Conservation (phyloP, 1,284 basidiomycete species). For the Apiotrichum laibachii region DNA sequence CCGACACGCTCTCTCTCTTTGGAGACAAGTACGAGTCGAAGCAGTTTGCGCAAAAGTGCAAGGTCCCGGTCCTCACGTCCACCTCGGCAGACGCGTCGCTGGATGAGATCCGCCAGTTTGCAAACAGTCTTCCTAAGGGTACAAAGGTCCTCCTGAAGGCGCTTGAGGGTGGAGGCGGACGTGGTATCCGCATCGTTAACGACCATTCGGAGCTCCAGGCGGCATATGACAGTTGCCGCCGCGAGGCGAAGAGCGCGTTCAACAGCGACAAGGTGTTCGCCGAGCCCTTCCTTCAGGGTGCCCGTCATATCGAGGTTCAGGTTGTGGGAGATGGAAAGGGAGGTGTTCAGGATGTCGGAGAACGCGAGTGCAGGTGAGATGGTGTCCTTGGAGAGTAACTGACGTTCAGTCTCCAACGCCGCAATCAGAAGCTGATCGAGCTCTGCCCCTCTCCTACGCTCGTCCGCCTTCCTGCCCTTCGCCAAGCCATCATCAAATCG, state of each 20-base stretch:
- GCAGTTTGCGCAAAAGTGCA: conserved; percentile 84
- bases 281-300: conserved; percentile 80
- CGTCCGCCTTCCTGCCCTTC: conserved; percentile 7
- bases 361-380: conserved; percentile 22
- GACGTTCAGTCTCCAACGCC: conserved; percentile 12
- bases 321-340: conserved; percentile 51
- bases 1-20: conserved; percentile 60
- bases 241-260: conserved; percentile 80
- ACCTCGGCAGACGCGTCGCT: conserved; percentile 14
- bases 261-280: conserved; percentile 82
- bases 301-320: conserved; percentile 84
- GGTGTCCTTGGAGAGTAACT: background rate
- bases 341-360: conserved; percentile 14
- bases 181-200: conserved; percentile 64
- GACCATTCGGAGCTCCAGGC: conserved; percentile 57
- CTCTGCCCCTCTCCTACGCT: conserved; percentile 21
- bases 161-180: conserved; percentile 69
- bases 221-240: conserved; percentile 74
- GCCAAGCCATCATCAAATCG: conserved; percentile 13
- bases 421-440: conserved; percentile 24
- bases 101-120: conserved; percentile 20
- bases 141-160: conserved; percentile 62
- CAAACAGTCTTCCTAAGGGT: conserved; percentile 29
- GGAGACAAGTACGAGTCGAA: conserved; percentile 67
- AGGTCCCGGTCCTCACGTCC: conserved; percentile 50